These are phyloP conservation scores for Debaryomyces sp. DNA, from an alignment of 1,139 yeast genomes.

Conservation along the genomic window DNA sequence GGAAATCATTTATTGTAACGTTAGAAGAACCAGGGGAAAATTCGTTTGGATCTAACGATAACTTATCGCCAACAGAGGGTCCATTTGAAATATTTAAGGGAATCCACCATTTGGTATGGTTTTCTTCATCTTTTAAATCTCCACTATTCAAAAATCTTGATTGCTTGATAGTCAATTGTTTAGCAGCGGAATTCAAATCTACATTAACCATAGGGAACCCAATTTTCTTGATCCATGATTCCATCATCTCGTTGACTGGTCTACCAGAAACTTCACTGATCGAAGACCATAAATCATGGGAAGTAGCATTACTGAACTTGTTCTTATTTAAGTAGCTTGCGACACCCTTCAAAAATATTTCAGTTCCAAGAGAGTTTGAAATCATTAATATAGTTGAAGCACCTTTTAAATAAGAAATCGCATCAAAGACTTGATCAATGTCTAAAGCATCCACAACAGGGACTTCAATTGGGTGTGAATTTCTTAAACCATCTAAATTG, in stretches of 20 bases:
- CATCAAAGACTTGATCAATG: slow-evolving; percentile 60
- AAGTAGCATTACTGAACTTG: slow-evolving; percentile 75
- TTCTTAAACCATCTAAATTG: slow-evolving; percentile 53
- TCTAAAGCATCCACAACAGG: slow-evolving; percentile 57
- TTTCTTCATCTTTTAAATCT: slow-evolving; percentile 74
- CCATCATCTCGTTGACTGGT: slow-evolving; percentile 73
- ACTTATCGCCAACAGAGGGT: slow-evolving; percentile 7
- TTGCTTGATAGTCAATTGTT: slow-evolving; percentile 59
- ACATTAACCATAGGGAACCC: slow-evolving; percentile 85
- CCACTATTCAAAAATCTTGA: slow-evolving; percentile 79
- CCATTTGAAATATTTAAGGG: slow-evolving; percentile 56
- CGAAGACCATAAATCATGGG: slow-evolving; percentile 81
- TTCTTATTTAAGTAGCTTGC: slow-evolving; percentile 69
- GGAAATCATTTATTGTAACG: slow-evolving; percentile 26
- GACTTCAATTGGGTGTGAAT: slow-evolving; percentile 62
- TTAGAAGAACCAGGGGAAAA: slow-evolving; percentile 25
- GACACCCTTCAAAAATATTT: slow-evolving; percentile 70
- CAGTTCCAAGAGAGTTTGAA: slow-evolving; percentile 67
- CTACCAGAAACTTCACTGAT: slow-evolving; percentile 72
- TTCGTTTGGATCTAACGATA: slow-evolving; percentile 9
- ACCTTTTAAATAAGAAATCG: slow-evolving; percentile 77
- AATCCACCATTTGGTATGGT: slow-evolving; percentile 74
- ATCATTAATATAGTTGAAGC: slow-evolving; percentile 76
- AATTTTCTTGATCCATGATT: slow-evolving; percentile 78
- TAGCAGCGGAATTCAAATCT: slow-evolving; percentile 29